Evolutionary conservation across 1,139 yeast species (phyloP), one percentile per base, ranked within the genome.

Genomic region (Meyerozyma athensensis): DNA sequence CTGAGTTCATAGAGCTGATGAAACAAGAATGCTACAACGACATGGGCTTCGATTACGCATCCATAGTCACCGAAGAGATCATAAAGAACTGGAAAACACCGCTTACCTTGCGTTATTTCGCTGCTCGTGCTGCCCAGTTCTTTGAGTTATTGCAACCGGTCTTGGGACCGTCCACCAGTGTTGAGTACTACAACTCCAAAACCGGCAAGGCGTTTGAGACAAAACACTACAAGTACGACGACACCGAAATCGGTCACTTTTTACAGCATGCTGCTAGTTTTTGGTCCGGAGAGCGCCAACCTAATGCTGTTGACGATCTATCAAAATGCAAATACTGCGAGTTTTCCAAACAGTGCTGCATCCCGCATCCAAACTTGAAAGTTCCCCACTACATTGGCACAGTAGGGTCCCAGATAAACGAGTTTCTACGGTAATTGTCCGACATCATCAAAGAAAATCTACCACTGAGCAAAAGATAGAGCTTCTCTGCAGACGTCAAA

Each of bases 221-320:
- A 13, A 49, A 63, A 1, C 40, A 50, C 7, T 74, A 73, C 41
- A 37, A 53, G 2, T 76, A 65, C 46, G 59, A 68, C 37, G 48
- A 51, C 10, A 39, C 44, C 0, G 51, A 47, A 5, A 45, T 74
- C 1, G 40, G 53, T 1, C 33, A 44, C 4, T 58, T 65, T 9
- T 52, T 72, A 2, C 35, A 44, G 0, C 44, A 54, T 7, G 65
- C 80, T 4, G 45, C 72, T 35, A 47, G 52, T 12, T 74, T 78
- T 44, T 81, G 86, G 86, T 61, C 63, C 45, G 86, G 86, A 0
- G 45, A 55, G 17, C 56, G 79, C 30, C 49, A 50, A 4, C 81
- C 86, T 0, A 43, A 44, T 4, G 64, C 61, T 12, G 68, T 72
- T 0, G 39, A 49, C 32, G 58, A 68, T 56, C 12, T 65, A 44